A percentile compares a stretch with the other conserved stretches of the same genome.
phyloP scores from a whole-genome alignment of 345 rosid genomes.

The Lumnitzera littorea region DNA sequence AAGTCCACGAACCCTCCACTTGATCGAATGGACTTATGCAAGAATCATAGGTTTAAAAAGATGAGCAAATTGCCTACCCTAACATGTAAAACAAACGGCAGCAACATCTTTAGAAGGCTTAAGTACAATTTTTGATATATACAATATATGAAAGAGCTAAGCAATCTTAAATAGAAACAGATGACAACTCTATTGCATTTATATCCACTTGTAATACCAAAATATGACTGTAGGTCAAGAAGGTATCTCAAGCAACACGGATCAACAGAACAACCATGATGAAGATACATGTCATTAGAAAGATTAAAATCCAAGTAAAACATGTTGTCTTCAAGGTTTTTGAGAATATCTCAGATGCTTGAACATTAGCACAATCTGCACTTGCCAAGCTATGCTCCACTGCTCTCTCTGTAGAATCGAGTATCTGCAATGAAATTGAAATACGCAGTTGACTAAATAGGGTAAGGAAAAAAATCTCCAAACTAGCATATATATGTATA shows the following conservation, averaged over 20 bases:
- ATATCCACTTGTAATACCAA: no score
- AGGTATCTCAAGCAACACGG: constrained; percentile 47
- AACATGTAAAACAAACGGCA: no score
- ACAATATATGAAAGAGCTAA: no score
- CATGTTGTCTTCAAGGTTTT: constrained; percentile 72
- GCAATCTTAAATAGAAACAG: no score
- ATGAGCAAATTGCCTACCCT: no score
- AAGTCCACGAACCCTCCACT: no score
- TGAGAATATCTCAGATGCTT: constrained; percentile 55
- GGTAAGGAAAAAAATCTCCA: neutral
- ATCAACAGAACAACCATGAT: constrained; percentile 81
- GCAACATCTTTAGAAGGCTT: no score
- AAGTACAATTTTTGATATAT: no score
- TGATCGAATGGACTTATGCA: no score
- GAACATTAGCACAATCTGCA: constrained; percentile 64
- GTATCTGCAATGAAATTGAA: constrained; percentile 41
- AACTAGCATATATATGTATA: neutral
- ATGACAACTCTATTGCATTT: no score
- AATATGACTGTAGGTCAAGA: no score
- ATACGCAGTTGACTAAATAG: neutral
- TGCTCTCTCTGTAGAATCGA: constrained; percentile 79
- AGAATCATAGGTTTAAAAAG: no score
- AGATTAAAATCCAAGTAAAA: constrained; percentile 73
- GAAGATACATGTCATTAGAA: constrained; percentile 63
- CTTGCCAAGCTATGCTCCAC: constrained; percentile 86